A percentile compares a stretch with the other conserved stretches of the same genome.
Evolutionary conservation across 129 eudicot genomes (phyloP).

Genomic region (Flaveria brownii): DNA sequence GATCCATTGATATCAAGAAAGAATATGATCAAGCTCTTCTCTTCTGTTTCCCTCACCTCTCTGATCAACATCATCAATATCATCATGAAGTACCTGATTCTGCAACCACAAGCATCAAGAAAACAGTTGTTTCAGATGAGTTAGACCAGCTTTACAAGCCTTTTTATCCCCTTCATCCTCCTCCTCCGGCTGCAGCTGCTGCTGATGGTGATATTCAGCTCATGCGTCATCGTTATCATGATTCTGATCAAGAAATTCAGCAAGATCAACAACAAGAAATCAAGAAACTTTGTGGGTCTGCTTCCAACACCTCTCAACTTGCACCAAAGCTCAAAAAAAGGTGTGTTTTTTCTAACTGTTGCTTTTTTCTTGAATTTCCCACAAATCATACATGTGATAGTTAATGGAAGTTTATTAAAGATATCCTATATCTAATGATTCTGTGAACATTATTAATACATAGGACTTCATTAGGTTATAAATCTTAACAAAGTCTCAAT

Average conservation of each 20-base stretch:
- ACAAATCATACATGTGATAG: slow-evolving; percentile 6
- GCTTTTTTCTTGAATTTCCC: neutral
- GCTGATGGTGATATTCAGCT: slow-evolving; percentile 13
- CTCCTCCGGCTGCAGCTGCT: neutral
- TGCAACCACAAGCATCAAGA: slow-evolving; percentile 7
- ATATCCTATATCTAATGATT: no score
- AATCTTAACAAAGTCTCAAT: neutral
- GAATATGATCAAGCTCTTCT: slow-evolving; percentile 46
- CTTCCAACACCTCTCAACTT: slow-evolving; percentile 37
- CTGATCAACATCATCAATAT: slow-evolving; percentile 15
- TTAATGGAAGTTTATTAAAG: no score
- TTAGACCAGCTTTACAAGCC: slow-evolving; percentile 71
- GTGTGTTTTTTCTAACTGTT: neutral
- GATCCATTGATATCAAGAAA: slow-evolving; percentile 36
- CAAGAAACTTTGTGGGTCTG: slow-evolving; percentile 29
- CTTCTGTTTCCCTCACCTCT: slow-evolving; percentile 36
- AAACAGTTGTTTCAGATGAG: slow-evolving; percentile 37
- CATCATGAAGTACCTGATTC: neutral
- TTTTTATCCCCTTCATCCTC: slow-evolving; percentile 28
- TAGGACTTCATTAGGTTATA: no score
- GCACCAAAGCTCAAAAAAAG: slow-evolving; percentile 68
- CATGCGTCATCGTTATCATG: slow-evolving; percentile 14
- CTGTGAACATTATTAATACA: no score
- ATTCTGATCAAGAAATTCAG: slow-evolving; percentile 24
- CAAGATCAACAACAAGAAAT: slow-evolving; percentile 28